phyloP scores from a whole-genome alignment of 371 early-diverging fungal species.

The Mucor irregularis region DNA sequence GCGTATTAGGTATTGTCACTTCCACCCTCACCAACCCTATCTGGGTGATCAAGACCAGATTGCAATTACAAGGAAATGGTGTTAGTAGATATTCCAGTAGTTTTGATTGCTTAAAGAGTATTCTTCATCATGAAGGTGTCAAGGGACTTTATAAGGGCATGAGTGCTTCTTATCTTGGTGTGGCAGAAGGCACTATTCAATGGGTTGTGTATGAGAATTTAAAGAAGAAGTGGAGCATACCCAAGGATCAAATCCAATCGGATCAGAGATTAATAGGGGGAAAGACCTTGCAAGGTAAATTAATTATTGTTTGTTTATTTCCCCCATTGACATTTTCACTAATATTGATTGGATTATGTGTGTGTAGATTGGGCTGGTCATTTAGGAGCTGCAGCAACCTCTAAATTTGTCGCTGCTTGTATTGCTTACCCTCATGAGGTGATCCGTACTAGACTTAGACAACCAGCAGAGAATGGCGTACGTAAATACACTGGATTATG shows the following conservation, averaged over 20 bases:
- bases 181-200: constrained; percentile 87
- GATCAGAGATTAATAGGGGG: constrained; percentile 28
- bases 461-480: constrained; percentile 63
- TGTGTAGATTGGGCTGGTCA: constrained; percentile 69
- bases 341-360: too few relatives aligned
- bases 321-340: too few relatives aligned
- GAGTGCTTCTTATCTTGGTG: constrained; percentile 84
- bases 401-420: constrained; percentile 89
- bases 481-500: constrained; percentile 81
- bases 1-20: constrained; percentile 57
- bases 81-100: constrained; percentile 68
- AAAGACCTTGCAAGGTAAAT: constrained; percentile 28
- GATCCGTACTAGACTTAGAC: constrained; percentile 77
- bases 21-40: constrained; percentile 91
- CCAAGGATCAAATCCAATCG: constrained; percentile 3
- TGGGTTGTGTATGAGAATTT: constrained; percentile 94
- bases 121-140: constrained; percentile 81
- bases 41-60: constrained; percentile 95
- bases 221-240: constrained; percentile 50
- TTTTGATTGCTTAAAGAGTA: constrained; percentile 68
- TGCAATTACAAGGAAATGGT: constrained; percentile 79
- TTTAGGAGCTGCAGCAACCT: constrained; percentile 80
- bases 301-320: neutral
- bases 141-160: constrained; percentile 88
- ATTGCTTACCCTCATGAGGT: constrained; percentile 90